Evolutionary conservation across 306 rosid genomes (phyloP).

Genomic region (Abrus pulchellus): DNA sequence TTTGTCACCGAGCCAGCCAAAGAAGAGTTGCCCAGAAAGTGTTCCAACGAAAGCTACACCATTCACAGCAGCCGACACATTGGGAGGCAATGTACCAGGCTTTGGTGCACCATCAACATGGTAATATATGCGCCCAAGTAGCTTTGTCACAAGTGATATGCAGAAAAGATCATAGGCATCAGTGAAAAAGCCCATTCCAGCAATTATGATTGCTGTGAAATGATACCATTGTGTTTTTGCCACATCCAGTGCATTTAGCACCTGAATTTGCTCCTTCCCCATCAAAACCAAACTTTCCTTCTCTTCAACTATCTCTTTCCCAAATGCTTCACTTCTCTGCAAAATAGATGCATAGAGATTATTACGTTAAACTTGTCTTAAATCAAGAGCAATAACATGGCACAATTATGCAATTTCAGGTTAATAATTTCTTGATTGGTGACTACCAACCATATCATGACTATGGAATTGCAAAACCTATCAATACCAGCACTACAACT

Average conservation of each 20-base stretch:
- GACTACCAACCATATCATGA: too few relatives aligned
- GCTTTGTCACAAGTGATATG: conserved; percentile 72
- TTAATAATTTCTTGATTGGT: too few relatives aligned
- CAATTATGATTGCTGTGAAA: conserved; percentile 75
- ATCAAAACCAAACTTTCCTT: conserved; percentile 8
- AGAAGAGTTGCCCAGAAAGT: conserved; percentile 74
- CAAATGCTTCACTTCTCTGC: conserved; percentile 43
- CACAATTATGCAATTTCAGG: too few relatives aligned
- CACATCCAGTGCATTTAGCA: conserved; percentile 69
- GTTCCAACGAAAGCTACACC: conserved; percentile 81
- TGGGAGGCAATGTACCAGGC: conserved; percentile 75
- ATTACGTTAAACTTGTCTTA: too few relatives aligned
- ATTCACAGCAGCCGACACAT: conserved; percentile 72
- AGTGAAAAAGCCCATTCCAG: conserved; percentile 89
- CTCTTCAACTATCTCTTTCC: not conserved
- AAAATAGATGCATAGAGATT: not conserved
- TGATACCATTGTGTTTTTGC: conserved; percentile 85
- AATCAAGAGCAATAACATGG: too few relatives aligned
- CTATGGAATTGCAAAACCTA: too few relatives aligned
- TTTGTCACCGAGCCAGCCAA: conserved; percentile 49
- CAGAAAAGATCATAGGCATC: conserved; percentile 85
- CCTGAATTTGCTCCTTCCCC: conserved; percentile 64
- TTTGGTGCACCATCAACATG: conserved; percentile 63
- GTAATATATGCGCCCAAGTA: conserved; percentile 79
- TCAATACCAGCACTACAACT: too few relatives aligned